Base-by-base conservation (phyloP, 768 basidiomycete species). In the Grammothele lineata region DNA sequence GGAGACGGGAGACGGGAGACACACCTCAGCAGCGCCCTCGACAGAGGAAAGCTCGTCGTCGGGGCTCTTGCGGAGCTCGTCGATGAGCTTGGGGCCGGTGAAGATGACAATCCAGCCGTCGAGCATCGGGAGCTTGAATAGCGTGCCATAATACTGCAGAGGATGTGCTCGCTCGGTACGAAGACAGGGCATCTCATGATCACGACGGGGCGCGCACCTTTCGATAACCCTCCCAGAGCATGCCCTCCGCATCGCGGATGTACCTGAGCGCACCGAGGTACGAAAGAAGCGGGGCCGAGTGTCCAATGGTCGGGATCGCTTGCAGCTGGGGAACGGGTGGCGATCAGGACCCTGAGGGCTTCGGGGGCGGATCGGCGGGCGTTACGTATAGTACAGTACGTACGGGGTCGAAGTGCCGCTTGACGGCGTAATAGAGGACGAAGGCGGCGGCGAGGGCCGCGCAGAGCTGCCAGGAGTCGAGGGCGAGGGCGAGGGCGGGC, bases 51-150 rank as follows among this genome's bases (percentile, higher is more conserved):
- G 61, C 25, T 66, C 64, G 17, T 74, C 66, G 39, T 77, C 76
- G 4, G 70, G 62, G 17, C 71, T 70, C 47, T 61, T 70, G 30
- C 76, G 70, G 12, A 83, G 60, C 44, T 82, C 80, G 14, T 81
- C 74, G n/a, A 80, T 63, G 30, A 72, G 62, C 23, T 71, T 52
- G 0, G 66, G 62, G 2, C 75, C 71, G 22, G 66, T 67, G 23
- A 74, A 60, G 12, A 81, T 60, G 26, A 76, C 66, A 18, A 71
- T 57, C 78, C 78, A 80, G 45, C 68, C 62, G 37, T 72, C 63
- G 37, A 74, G 58, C 42, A 64, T 65, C 0, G 77, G 62, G 6
- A 79, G 57, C 57, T 72, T 74, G 62, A 77, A 80, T 5, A 57
- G 25, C 11, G 55, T 43, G 1, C 44, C 47, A 36, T 57, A 46